Evolutionary conservation across 2,329 filamentous ascomycete genomes (phyloP).

Genomic region (Alternaria arbusti): DNA sequence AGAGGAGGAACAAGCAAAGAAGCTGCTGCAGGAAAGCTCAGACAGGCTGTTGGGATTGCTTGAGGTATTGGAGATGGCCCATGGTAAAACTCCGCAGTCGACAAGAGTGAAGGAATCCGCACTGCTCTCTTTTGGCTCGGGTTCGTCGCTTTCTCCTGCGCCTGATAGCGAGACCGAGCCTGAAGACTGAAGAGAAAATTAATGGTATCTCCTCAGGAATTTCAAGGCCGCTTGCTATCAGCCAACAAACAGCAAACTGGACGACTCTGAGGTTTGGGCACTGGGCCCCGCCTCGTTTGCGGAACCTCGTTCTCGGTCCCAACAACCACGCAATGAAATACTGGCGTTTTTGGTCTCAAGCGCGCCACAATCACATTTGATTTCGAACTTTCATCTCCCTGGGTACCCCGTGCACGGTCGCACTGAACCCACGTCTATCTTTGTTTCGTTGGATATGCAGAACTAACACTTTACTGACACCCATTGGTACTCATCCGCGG

Average conservation of each 20-base stretch:
- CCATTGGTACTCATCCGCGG: background rate
- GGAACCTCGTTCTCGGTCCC: background rate
- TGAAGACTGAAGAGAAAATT: background rate
- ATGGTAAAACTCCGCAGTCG: slow-evolving; percentile 16
- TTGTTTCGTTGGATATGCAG: background rate
- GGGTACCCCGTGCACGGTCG: background rate
- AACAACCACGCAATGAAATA: background rate
- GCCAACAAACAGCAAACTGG: background rate
- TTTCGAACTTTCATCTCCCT: background rate
- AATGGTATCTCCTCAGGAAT: background rate
- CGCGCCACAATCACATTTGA: background rate
- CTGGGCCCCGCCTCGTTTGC: background rate
- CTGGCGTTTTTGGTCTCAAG: background rate
- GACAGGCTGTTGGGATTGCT: slow-evolving; percentile 43
- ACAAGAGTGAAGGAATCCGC: background rate
- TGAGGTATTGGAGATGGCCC: slow-evolving; percentile 39
- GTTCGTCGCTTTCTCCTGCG: slow-evolving; percentile 30
- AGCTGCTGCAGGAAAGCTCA: slow-evolving; percentile 43
- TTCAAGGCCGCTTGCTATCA: background rate
- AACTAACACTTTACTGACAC: background rate
- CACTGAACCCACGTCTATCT: background rate
- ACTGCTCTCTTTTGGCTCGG: slow-evolving; percentile 28
- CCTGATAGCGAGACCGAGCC: slow-evolving; percentile 30
- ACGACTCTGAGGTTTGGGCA: background rate
- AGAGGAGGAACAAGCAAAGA: slow-evolving; percentile 47